These are phyloP conservation scores for Atkinsonella texensis DNA, from an alignment of 2,329 filamentous ascomycete genomes.

Conservation along the genomic window DNA sequence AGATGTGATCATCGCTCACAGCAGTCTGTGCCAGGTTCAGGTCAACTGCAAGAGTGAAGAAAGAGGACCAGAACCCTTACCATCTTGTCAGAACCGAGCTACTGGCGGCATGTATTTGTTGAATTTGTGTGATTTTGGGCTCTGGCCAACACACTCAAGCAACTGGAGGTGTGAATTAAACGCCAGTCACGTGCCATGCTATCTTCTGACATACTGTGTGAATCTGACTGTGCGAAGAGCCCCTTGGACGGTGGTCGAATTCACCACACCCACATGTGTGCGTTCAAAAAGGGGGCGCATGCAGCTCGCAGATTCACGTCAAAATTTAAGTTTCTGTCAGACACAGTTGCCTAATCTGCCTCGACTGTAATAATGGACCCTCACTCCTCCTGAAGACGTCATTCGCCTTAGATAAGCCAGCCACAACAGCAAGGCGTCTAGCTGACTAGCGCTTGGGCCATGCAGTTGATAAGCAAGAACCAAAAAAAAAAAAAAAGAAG, in stretches of 20 bases:
- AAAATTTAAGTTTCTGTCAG: too few relatives aligned
- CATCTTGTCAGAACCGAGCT: background rate
- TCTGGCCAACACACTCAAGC: background rate
- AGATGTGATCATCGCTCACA: slow-evolving; percentile 40
- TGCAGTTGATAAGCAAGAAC: background rate
- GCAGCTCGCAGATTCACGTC: too few relatives aligned
- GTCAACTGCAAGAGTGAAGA: background rate
- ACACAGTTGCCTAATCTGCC: too few relatives aligned
- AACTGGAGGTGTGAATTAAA: too few relatives aligned
- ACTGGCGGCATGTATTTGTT: background rate
- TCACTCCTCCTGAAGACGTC: background rate
- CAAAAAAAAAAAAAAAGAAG: background rate
- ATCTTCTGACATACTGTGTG: too few relatives aligned
- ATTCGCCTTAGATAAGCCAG: background rate
- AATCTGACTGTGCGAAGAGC: background rate
- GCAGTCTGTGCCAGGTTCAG: background rate
- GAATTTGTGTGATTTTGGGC: background rate
- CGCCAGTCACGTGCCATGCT: too few relatives aligned
- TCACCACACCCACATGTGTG: too few relatives aligned
- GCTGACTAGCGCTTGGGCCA: background rate
- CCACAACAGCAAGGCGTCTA: background rate
- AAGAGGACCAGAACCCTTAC: background rate
- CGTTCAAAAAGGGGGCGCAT: too few relatives aligned
- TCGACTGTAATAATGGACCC: too few relatives aligned
- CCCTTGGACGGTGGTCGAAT: background rate